phyloP scores from a whole-genome alignment of 805 yeast species.

The Kodamaea jinghongensis region DNA sequence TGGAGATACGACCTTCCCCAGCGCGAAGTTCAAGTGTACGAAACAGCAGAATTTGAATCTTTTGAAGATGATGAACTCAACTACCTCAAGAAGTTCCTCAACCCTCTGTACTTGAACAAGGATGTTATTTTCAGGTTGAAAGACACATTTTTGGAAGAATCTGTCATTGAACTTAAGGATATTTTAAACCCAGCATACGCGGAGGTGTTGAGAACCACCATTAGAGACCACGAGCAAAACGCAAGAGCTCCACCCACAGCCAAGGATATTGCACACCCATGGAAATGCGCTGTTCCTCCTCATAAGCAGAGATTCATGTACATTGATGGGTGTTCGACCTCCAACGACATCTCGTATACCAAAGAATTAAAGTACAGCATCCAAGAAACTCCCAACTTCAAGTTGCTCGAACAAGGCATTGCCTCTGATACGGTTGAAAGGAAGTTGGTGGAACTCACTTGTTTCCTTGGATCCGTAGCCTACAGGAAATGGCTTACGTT shows the following conservation, averaged over 20 bases:
- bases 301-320: slow-evolving; percentile 88
- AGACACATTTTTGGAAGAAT: slow-evolving; percentile 58
- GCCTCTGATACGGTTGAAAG: slow-evolving; percentile 25
- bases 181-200: slow-evolving; percentile 62
- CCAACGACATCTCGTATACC: slow-evolving; percentile 4
- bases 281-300: slow-evolving; percentile 92
- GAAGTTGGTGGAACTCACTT: slow-evolving; percentile 52
- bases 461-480: slow-evolving; percentile 55
- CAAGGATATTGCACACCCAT: slow-evolving; percentile 60
- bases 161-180: slow-evolving; percentile 63
- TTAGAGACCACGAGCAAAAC: slow-evolving; percentile 61
- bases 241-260: slow-evolving; percentile 56
- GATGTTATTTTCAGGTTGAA: slow-evolving; percentile 41
- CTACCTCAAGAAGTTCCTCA: slow-evolving; percentile 55
- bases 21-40: slow-evolving; percentile 36
- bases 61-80: slow-evolving; percentile 39
- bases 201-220: slow-evolving; percentile 38
- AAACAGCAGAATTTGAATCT: slow-evolving; percentile 17
- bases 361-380: slow-evolving; percentile 40
- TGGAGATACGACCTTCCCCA: slow-evolving; percentile 41
- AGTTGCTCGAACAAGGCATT: slow-evolving; percentile 8
- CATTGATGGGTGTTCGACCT: slow-evolving; percentile 53
- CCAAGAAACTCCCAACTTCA: slow-evolving; percentile 58
- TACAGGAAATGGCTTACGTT: slow-evolving; percentile 68
- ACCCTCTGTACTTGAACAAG: slow-evolving; percentile 43